phyloP scores from a whole-genome alignment of 768 basidiomycete genomes.

The Suillus brevipes region DNA sequence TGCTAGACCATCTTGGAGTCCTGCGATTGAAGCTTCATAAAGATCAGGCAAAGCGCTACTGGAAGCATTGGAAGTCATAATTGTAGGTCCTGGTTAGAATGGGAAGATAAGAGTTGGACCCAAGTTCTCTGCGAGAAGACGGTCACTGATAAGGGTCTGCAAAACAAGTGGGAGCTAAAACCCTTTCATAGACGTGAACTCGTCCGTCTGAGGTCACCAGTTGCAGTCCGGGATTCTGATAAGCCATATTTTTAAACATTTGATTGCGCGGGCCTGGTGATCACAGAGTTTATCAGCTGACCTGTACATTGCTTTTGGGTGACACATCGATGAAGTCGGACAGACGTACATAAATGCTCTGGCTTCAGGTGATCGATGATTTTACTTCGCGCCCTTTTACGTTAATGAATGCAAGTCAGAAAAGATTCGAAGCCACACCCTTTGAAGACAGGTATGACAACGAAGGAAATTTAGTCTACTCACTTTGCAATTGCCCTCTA shows the following conservation, averaged over 20 bases:
- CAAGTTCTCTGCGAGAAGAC: neutral
- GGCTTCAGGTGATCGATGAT: neutral
- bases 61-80: neutral
- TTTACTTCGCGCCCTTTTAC: neutral
- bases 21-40: slow-evolving; percentile 35
- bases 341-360: neutral
- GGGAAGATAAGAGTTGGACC: neutral
- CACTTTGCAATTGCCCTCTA: too few species aligned
- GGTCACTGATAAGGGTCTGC: neutral
- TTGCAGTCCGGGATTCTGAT: neutral
- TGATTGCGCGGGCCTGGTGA: neutral
- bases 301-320: neutral
- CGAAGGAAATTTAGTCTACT: too few species aligned
- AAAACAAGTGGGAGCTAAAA: neutral
- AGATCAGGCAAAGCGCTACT: slow-evolving; percentile 32
- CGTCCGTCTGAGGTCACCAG: neutral
- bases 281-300: neutral
- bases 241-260: neutral
- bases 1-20: slow-evolving; percentile 35
- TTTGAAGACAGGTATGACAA: too few species aligned
- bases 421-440: neutral
- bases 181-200: neutral
- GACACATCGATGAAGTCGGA: neutral
- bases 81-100: neutral
- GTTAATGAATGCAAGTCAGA: neutral